Evolutionary conservation across 306 rosid species (phyloP).

Genomic region (Inga leiocalycina): DNA sequence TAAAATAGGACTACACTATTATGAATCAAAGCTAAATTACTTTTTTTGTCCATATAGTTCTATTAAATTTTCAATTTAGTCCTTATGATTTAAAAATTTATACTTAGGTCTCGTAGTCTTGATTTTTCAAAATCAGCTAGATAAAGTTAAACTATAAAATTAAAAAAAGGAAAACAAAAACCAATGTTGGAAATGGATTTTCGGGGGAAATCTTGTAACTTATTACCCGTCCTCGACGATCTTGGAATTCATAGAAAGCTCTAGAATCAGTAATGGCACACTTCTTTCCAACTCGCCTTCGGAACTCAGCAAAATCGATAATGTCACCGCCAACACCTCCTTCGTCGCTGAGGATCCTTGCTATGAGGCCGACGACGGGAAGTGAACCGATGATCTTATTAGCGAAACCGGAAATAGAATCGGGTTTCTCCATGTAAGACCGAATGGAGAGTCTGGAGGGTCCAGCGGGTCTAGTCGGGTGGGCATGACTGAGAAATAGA

Average conservation of each 20-base stretch:
- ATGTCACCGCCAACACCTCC: conserved; percentile 88
- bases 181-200: neutral
- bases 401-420: conserved; percentile 62
- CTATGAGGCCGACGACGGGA: conserved; percentile 81
- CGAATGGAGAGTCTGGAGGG: conserved; percentile 45
- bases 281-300: conserved; percentile 84
- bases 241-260: conserved; percentile 78
- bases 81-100: neutral
- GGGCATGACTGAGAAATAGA: conserved; percentile 47
- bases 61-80: neutral
- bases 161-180: neutral
- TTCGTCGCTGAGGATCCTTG: conserved; percentile 78
- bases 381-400: conserved; percentile 85
- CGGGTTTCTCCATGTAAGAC: conserved; percentile 78
- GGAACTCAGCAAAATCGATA: conserved; percentile 84
- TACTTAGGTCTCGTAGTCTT: neutral
- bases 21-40: neutral
- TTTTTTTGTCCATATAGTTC: neutral
- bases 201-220: neutral
- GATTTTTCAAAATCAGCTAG: neutral
- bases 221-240: conserved; percentile 69
- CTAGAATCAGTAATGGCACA: conserved; percentile 63
- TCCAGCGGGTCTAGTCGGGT: conserved; percentile 32
- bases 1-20: neutral
- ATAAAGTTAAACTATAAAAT: neutral